Evolutionary conservation across 139 green algal genomes (phyloP).

Genomic region (Chlorella vulgaris): DNA sequence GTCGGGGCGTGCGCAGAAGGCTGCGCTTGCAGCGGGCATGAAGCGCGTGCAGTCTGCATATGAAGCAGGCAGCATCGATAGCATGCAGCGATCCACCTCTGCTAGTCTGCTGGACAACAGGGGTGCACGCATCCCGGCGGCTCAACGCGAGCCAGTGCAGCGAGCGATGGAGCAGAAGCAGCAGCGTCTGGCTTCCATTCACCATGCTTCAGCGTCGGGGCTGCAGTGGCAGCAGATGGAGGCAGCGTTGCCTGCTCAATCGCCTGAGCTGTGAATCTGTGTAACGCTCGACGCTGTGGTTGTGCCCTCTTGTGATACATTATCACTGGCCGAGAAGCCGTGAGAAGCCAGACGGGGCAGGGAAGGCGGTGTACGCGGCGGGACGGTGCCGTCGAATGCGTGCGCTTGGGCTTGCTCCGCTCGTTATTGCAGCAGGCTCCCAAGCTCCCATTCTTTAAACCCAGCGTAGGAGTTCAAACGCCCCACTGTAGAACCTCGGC

Average conservation of each 20-base stretch:
- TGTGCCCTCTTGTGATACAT: too few species aligned
- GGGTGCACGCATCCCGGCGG: not conserved
- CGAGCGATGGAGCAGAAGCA: not conserved
- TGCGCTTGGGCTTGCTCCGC: too few species aligned
- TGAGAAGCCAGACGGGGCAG: too few species aligned
- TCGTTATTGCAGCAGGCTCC: too few species aligned
- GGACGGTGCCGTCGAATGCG: too few species aligned
- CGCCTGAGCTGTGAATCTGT: too few species aligned
- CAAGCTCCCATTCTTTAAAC: too few species aligned
- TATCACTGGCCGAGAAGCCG: too few species aligned
- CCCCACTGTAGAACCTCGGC: too few species aligned
- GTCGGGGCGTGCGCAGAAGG: not conserved
- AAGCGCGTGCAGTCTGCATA: not conserved
- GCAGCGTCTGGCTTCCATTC: not conserved
- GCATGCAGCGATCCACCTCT: not conserved
- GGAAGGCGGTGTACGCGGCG: too few species aligned
- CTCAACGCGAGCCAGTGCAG: slow-evolving; percentile 10
- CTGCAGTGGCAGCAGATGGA: not conserved
- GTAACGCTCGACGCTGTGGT: too few species aligned
- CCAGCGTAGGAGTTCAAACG: too few species aligned
- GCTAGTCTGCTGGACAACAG: not conserved
- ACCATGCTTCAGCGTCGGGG: not conserved
- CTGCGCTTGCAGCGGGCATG: not conserved
- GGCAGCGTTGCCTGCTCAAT: not conserved
- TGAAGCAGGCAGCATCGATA: not conserved